Base-by-base conservation (phyloP, 1,139 yeast genomes). In the Spathaspora sp. region DNA sequence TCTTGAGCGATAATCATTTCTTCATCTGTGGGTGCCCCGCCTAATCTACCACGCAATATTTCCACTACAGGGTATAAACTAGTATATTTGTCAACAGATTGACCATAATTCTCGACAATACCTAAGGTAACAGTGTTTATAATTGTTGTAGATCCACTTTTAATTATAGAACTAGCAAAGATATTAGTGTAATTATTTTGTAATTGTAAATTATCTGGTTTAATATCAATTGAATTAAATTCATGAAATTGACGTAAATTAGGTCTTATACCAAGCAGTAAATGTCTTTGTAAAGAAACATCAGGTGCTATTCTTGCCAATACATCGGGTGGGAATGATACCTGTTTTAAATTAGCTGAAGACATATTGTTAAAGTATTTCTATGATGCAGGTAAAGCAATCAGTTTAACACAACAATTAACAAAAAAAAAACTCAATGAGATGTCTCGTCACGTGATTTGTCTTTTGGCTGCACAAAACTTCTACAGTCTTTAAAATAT, bases 11-110 rank as follows among this genome's bases (percentile, higher is more conserved):
- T 60, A 26, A 80, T 82, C 87, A 89, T 89, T 64, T 91, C 97
- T 66, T 91, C 97, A 54, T 85, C 90, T 1, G 95, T 84, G 18
- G 97, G 97, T 2, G 93, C 89, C 31, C 90, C 89, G 31, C 90
- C 89, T 10, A 73, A 63, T 47, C 89, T 73, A 16, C 96, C 96
- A 48, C 95, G 73, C 47, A 84, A 79, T 13, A 89, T 80, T 55
- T 89, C 95, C 9, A 91, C 91, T 39, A 88, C 85, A 0, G 97
- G 95, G 59, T 80, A 89, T 0, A 86, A 75, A 0, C 84, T 64
- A 1, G 83, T 66, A 52, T 61, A 70, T 8, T 51, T 48, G 1
- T 50, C 44, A 29, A 51, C 48, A n/a, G 59, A 57, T 41, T 70
- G 65, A 10, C 70, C 64, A 13, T 45, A 42, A 45, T 68, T 48